Evolutionary conservation across 768 basidiomycete genomes (phyloP), one percentile per base, ranked within the genome.

Genomic region (Lactarius hatsudake): DNA sequence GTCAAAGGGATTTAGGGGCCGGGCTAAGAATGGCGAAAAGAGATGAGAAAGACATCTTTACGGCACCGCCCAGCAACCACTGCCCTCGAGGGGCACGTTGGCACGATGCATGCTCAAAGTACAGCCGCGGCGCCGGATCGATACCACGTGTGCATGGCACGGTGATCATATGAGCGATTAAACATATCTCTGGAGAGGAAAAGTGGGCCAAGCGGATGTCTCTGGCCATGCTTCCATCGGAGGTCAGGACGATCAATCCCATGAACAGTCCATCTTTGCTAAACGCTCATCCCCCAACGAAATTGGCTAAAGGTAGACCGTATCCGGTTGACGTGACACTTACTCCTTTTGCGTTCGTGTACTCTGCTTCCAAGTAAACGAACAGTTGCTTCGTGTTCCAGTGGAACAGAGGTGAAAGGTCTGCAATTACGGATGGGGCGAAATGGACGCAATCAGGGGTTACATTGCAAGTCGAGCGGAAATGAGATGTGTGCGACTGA

Each of bases 361-460:
- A 96, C 75, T 96, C 93, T 0, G 91, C 94, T 72, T 88, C 85
- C 40, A 96, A 83, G 73, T 92, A 94, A 15, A 96, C 76, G 75
- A 96, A 96, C 13, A 96, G 74, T 74, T 96, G 94, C 77, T 96
- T 96, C n/a, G 94, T 96, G 77, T 96, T 96, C 94, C 94, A 96
- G 78, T 95, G 80, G 78, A 95, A 96, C 36, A 96, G 81, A 15
- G 94, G 86, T 10, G 84, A 80, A 5, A 96, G 80, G 78, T 96
- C 94, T 94, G 69, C 57, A 26, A 18, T 48, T 15, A 4, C 20
- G n/a, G 26, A 38, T 23, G 13, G 53, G 34, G 63, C 12, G 32
- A 23, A 58, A 26, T 36, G 45, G 43, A 43, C 23, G 59, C 20
- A 67, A 57, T 59, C 30, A 48, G 28, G 63, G 34, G 59, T 70